Percentiles rank a stretch among this genome's conserved stretches.
Evolutionary conservation across 140 eudicot genomes (phyloP).

Genomic region (Erigeron philadelphicus): DNA sequence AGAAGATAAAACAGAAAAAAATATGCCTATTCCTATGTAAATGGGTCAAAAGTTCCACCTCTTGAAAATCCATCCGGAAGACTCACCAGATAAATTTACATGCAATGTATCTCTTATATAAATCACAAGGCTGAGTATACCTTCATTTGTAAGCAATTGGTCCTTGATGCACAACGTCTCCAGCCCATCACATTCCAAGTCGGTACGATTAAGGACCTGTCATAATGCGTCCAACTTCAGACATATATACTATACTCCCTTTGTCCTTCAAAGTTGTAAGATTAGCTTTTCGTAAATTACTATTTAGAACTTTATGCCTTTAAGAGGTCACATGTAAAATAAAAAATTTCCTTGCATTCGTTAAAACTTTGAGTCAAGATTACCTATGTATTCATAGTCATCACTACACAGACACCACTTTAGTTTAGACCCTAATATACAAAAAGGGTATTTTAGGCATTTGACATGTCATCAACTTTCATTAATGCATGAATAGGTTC

Average conservation of each 20-base stretch:
- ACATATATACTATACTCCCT: neutral
- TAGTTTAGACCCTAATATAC: neutral
- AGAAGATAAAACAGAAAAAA: too few species aligned
- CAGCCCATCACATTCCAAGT: slow-evolving; percentile 69
- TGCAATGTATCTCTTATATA: neutral
- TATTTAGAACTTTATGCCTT: neutral
- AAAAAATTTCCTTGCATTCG: slow-evolving; percentile 4
- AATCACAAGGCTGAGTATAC: slow-evolving; percentile 34
- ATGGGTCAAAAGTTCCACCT: too few species aligned
- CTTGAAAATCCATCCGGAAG: neutral
- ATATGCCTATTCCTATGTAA: too few species aligned
- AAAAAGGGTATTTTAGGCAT: slow-evolving; percentile 11
- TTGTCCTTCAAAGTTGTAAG: too few species aligned
- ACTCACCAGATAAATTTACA: neutral
- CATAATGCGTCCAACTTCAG: neutral
- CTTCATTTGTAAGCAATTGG: slow-evolving; percentile 68
- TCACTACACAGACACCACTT: neutral
- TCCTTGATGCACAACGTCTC: slow-evolving; percentile 74
- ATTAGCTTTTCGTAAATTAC: neutral
- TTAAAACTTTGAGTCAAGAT: neutral
- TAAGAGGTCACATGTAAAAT: slow-evolving; percentile 1
- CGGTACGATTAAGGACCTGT: slow-evolving; percentile 67
- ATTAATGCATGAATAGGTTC: neutral
- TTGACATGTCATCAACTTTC: neutral
- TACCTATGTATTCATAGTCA: neutral